Base-by-base conservation (phyloP, 768 basidiomycete species). In the Phanerodontia chrysosporium region DNA sequence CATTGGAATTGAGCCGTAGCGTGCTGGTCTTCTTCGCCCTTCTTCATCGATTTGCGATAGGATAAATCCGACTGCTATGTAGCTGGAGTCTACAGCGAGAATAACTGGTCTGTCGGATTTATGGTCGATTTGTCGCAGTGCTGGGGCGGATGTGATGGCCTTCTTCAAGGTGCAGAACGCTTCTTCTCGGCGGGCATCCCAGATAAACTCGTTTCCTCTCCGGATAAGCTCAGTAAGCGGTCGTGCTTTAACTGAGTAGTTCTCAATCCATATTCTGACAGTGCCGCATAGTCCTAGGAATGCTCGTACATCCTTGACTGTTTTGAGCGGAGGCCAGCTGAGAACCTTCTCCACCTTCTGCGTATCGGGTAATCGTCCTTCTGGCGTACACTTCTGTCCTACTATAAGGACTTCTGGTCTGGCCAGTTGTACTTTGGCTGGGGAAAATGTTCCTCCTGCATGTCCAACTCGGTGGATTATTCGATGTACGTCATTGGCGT, bases 181-280 rank as follows among this genome's bases (percentile, higher is more conserved):
- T 5, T 60, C 12, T 45, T 75, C 69, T 16, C 70, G 62, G 10
- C 66, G 57, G 1, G 65, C 46, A 16, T 59, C 64, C 69, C 72
- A 80, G 1, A 57, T 52, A 59, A 76, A 78, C 3, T 68, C 64
- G 1, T 13, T 22, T 6, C 62, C 66, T 28, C 72, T 69, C 5
- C 52, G 36, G 3, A 56, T 44, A 2, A 66, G 49, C 30, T 66
- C 55, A 4, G 55, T 60, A 12, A 64, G 57, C 1, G 62, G 62
- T 30, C 57, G 14, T 3, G 58, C 58, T 1, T 49, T 54, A 12
- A 46, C 32, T 13, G 60, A 57, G 44, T 58, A 66, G 27, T 61
- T 45, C 53, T 61, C 51, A 27, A 66, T 61, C 57, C 52, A 66
- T n/a, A 66, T 61, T 1, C 63, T 46, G 2, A 64, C 59, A 8